These are phyloP conservation scores for Candida dubliniensis DNA, from an alignment of 1,139 yeast species.

Conservation along the genomic window DNA sequence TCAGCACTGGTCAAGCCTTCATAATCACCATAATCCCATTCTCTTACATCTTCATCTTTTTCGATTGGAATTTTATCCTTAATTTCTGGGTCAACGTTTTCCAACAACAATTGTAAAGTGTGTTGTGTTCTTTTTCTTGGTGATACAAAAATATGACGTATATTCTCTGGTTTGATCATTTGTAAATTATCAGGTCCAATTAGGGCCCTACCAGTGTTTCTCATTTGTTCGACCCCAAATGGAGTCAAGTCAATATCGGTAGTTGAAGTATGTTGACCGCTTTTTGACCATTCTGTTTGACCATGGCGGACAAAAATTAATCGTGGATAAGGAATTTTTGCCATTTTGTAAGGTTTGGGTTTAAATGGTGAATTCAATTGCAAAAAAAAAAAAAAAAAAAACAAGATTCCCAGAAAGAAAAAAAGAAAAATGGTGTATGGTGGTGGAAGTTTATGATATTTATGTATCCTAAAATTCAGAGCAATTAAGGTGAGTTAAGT, in stretches of 20 bases:
- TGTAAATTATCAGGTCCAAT: constrained; percentile 55
- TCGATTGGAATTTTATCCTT: constrained; percentile 43
- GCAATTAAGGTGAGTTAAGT: too few relatives aligned
- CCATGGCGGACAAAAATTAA: constrained; percentile 82
- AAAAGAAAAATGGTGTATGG: neutral
- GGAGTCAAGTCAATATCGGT: constrained; percentile 80
- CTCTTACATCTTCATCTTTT: constrained; percentile 72
- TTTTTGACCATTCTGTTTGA: constrained; percentile 93
- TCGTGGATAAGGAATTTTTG: constrained; percentile 58
- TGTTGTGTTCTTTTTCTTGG: constrained; percentile 80
- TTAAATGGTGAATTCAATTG: neutral
- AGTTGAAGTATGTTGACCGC: constrained; percentile 86
- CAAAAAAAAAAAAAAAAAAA: neutral
- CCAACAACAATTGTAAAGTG: constrained; percentile 62
- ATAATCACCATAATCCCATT: constrained; percentile 96
- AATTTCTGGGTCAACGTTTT: constrained; percentile 47
- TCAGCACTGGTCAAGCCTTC: constrained; percentile 77
- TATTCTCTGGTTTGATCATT: constrained; percentile 61
- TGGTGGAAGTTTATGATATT: neutral
- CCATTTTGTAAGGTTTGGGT: constrained; percentile 8
- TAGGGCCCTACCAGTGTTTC: constrained; percentile 67
- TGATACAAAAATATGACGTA: constrained; percentile 69
- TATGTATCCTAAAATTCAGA: too few relatives aligned
- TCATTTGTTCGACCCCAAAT: constrained; percentile 76
- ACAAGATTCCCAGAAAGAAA: neutral